Percentiles rank a stretch among this genome's conserved stretches.
Conservation (phyloP, 768 basidiomycete genomes). For the Strobilomyces confusus region DNA sequence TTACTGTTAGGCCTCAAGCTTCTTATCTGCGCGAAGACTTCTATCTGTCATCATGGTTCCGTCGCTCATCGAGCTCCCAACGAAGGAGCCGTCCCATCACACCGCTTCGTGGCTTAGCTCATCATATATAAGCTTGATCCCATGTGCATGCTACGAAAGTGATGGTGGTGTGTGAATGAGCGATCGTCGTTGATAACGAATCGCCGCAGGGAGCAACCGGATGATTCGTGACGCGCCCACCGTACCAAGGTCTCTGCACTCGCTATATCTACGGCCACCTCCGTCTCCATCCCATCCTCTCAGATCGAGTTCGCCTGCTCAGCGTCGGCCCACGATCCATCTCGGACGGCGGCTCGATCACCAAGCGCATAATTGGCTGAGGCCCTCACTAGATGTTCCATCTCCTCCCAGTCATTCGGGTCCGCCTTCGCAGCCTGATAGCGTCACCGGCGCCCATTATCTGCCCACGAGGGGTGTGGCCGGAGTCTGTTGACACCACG, state of each 20-base stretch:
- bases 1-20: no score
- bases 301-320: slow-evolving; percentile 55
- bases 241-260: no score
- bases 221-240: background rate
- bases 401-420: slow-evolving; percentile 34
- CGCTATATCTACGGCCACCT: no score
- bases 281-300: slow-evolving; percentile 24
- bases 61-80: no score
- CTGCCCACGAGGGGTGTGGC: slow-evolving; percentile 47
- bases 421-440: slow-evolving; percentile 48
- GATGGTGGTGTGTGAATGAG: no score
- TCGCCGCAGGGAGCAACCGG: background rate
- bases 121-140: no score
- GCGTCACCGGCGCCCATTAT: slow-evolving; percentile 48
- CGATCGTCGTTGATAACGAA: background rate
- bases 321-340: slow-evolving; percentile 55
- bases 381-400: slow-evolving; percentile 48
- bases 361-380: slow-evolving; percentile 62
- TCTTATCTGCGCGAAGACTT: no score
- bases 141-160: no score
- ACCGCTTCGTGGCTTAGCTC: no score
- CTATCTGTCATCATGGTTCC: no score
- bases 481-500: slow-evolving; percentile 62
- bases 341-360: slow-evolving; percentile 50
- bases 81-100: no score